Evolutionary conservation across 208 protist species (phyloP).

Genomic region (Leishmania martiniquensis): DNA sequence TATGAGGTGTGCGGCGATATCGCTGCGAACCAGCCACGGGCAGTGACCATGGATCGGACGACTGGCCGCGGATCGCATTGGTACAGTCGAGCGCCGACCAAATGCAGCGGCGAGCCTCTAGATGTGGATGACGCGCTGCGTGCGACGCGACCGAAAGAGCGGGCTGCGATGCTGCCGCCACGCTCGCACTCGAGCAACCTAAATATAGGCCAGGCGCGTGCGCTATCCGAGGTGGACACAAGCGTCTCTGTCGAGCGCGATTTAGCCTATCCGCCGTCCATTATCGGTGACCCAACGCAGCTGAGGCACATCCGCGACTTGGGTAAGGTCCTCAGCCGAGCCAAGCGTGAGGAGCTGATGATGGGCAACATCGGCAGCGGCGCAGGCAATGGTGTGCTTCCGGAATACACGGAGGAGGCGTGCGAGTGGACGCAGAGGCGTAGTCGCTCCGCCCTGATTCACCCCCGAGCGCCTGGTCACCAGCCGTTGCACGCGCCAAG

Average conservation of each 20-base stretch:
- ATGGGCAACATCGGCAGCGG: neutral
- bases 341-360: conserved; percentile 33
- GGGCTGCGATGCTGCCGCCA: conserved; percentile 40
- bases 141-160: conserved; percentile 46
- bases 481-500: conserved; percentile 47
- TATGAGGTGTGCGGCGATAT: conserved; percentile 75
- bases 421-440: conserved; percentile 40
- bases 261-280: conserved; percentile 46
- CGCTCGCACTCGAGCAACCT: conserved; percentile 4
- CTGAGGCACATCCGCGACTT: conserved; percentile 52
- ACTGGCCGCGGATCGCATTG: conserved; percentile 66
- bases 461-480: conserved; percentile 68
- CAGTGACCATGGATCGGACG: conserved; percentile 56
- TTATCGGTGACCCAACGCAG: conserved; percentile 43
- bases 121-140: conserved; percentile 57
- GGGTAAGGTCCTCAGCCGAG: conserved; percentile 48
- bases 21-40: conserved; percentile 35
- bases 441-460: conserved; percentile 44
- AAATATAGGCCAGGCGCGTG: neutral
- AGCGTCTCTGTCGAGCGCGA: conserved; percentile 71
- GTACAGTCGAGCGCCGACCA: conserved; percentile 35
- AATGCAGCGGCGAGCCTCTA: conserved; percentile 30
- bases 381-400: conserved; percentile 9
- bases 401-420: conserved; percentile 14
- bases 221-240: conserved; percentile 22